These are phyloP conservation scores for Macrophomina phaseolina DNA, from an alignment of 2,329 filamentous ascomycete genomes.

Conservation along the genomic window DNA sequence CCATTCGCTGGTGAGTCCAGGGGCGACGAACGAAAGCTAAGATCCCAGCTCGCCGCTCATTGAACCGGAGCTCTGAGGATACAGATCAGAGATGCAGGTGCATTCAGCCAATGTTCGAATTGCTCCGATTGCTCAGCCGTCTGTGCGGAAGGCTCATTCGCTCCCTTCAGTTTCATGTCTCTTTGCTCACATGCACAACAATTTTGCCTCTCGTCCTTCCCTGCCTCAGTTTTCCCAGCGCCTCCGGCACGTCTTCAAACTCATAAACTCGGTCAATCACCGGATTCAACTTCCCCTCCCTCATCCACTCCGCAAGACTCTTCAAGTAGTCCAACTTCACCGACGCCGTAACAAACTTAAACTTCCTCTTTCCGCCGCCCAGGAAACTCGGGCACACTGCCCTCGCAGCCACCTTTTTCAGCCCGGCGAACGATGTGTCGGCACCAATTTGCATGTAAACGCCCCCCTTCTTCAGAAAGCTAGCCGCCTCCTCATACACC, in stretches of 20 bases:
- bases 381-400: background rate
- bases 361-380: background rate
- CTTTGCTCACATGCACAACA: background rate
- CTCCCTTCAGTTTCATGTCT: no score
- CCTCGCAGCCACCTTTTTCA: background rate
- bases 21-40: background rate
- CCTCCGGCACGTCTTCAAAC: slow-evolving; percentile 63
- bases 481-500: background rate
- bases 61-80: background rate
- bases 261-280: slow-evolving; percentile 62
- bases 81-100: background rate
- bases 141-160: background rate
- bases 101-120: background rate
- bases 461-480: background rate
- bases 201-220: slow-evolving; percentile 65
- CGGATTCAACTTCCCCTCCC: slow-evolving; percentile 55
- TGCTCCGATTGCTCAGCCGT: background rate
- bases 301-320: background rate
- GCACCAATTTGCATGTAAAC: background rate
- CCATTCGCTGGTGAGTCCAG: background rate
- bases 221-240: slow-evolving; percentile 64
- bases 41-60: background rate
- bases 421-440: background rate
- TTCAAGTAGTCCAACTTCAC: background rate
- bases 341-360: background rate